Percentiles rank a stretch among this genome's conserved stretches.
phyloP scores from a whole-genome alignment of 2,329 filamentous ascomycete species.

The Didymella exigua region DNA sequence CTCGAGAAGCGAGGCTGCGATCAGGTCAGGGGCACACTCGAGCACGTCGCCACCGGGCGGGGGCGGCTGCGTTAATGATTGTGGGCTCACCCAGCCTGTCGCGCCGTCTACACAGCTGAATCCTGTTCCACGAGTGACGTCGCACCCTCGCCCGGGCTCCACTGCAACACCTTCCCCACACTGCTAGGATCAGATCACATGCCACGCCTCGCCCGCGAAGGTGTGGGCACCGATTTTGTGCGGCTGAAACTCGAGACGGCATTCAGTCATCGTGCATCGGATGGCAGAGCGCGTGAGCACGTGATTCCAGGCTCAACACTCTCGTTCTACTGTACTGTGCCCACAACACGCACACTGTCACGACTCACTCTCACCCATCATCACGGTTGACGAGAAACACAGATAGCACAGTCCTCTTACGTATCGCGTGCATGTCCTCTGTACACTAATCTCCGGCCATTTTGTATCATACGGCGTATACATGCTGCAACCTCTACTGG shows the following conservation, averaged over 20 bases:
- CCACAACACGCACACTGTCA: too few species aligned
- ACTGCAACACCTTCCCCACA: not conserved
- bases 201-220: not conserved
- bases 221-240: not conserved
- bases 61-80: not conserved
- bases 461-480: not conserved
- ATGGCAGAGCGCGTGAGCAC: too few species aligned
- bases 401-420: too few species aligned
- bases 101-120: not conserved
- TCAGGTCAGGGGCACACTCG: not conserved
- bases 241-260: too few species aligned
- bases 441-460: too few species aligned
- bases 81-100: not conserved
- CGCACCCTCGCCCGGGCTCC: not conserved
- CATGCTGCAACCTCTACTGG: slow-evolving; percentile 28
- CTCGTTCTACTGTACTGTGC: too few species aligned
- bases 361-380: too few species aligned
- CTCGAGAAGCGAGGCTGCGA: not conserved
- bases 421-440: too few species aligned
- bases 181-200: not conserved
- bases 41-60: not conserved
- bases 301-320: too few species aligned
- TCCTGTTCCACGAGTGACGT: not conserved
- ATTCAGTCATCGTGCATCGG: too few species aligned
- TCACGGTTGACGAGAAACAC: too few species aligned